Evolutionary conservation across 2,329 filamentous ascomycete genomes (phyloP), one percentile per base, ranked within the genome.

Genomic region (Microdochium nivale): DNA sequence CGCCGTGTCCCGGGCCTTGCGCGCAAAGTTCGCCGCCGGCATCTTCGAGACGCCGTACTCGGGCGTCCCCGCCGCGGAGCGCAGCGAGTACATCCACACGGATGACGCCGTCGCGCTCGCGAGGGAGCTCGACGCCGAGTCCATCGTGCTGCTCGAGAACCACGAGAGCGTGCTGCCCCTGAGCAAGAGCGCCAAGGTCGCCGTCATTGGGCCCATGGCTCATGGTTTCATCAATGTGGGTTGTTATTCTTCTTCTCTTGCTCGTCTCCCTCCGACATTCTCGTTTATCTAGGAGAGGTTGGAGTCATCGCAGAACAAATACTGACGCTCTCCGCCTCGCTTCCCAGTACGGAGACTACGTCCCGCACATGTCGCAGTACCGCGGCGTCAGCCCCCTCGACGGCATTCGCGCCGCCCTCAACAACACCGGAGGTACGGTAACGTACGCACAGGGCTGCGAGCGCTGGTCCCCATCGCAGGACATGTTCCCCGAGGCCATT

Each of bases 141-240:
- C 77, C 24, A 82, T 83, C 43, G 74, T 83, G 4, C 69, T 83
- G 9, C 70, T 83, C 1, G 79, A 83, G 65, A 83, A 83, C 59
- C 77, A 80, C 51, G 67, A 79, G 35, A 67, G 71, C 13, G 61
- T 71, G 3, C 68, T 83, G 8, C 80, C 80, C 0, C 56, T 83
- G 47, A 76, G 74, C 55, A 87, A 85, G 62, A 74, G 78, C 8
- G 83, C 83, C n/a, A 82, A 79, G 16, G 75, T 89, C 53, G 85
- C 85, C 3, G 82, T 90, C 16, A 87, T 90, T 59, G 87, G 87
- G 0, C 86, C 86, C 2, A 89, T 90, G 81, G 86, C 83, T 1
- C 78, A 86, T 57, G 83, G 80, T 1, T 86, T 76, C 56, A 82
- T 87, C 74, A 88, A 88, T 59, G 80, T 83, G 58, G 68, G 77